Base-by-base conservation (phyloP, 164 flowering plant genomes). In the Piper longum region DNA sequence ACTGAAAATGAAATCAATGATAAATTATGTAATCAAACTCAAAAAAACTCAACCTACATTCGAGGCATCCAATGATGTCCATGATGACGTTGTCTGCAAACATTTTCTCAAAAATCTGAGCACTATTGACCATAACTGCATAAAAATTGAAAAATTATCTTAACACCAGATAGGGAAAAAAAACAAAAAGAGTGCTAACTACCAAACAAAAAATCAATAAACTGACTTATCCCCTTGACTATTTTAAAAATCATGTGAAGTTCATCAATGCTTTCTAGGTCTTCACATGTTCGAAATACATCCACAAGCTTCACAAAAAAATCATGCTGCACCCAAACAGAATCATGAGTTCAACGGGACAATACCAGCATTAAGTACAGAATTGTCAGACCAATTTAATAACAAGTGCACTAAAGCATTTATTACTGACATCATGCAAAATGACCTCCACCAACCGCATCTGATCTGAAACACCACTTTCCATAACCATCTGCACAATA, bases 21-120 rank as follows among this genome's bases (percentile, higher is more conserved):
- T 26, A 26, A 26, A 26, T 26, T 26, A 26, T 2, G 36, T 26
- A 26, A 26, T 26, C 36, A 26, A 0, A 26, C 36, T 26, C 36
- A 26, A 26, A 26, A 26, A 26, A 26, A 26, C 36, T 26, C 36
- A 26, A 81, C 96, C 73, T 82, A 95, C 99, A 82, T 72, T 95
- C 99, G 41, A 95, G 92, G 51, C 82, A 78, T 36, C 99, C 97
- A 73, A 91, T 84, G 36, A 93, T 73, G 73, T 93, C 97, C 96
- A 93, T 87, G 68, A 93, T 82, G 70, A 85, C 64, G 43, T 93
- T 97, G 72, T 93, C 97, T 56, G 89, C 81, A 73, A 93, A 90
- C 45, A 93, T 79, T 77, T 79, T 90, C 74, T 91, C 99, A 75
- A 86, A 87, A 55, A 93, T 87, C 71, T 79, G 96, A 56, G 86